phyloP scores from a whole-genome alignment of 768 basidiomycete species.

The Lactarius vividus region DNA sequence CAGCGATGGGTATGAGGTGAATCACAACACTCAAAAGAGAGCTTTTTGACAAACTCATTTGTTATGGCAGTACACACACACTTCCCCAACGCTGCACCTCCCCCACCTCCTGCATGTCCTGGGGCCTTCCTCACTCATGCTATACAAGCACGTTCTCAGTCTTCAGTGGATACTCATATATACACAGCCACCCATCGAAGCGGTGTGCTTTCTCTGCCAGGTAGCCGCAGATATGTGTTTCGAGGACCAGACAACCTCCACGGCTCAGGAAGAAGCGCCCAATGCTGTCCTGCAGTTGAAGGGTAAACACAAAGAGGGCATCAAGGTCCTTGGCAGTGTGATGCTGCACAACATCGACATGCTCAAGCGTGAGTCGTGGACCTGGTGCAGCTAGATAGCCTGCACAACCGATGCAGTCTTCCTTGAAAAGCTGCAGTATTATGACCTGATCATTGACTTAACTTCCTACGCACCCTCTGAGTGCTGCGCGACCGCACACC shows the following conservation, averaged over 20 bases:
- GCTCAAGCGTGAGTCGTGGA: constrained; percentile 52
- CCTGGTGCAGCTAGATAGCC: constrained; percentile 77
- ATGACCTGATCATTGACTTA: constrained; percentile 79
- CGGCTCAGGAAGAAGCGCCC: no score
- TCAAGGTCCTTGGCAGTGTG: constrained; percentile 75
- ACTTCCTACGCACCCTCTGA: constrained; percentile 64
- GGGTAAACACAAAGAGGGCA: constrained; percentile 52
- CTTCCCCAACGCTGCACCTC: no score
- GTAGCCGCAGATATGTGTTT: constrained; percentile 63
- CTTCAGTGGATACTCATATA: constrained; percentile 79
- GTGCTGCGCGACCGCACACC: constrained; percentile 47
- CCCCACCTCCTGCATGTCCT: no score
- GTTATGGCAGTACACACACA: no score
- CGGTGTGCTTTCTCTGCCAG: constrained; percentile 66
- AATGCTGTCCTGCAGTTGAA: no score
- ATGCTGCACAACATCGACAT: constrained; percentile 71
- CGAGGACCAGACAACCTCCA: no score
- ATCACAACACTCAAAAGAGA: neutral
- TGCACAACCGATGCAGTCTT: constrained; percentile 87
- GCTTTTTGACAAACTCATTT: no score
- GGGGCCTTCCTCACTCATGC: no score
- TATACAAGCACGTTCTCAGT: no score
- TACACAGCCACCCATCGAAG: constrained; percentile 75
- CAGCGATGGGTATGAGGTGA: neutral
- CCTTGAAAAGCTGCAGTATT: constrained; percentile 73